phyloP scores from a whole-genome alignment of 495 filamentous ascomycete species.

The Cryomyces antarcticus region DNA sequence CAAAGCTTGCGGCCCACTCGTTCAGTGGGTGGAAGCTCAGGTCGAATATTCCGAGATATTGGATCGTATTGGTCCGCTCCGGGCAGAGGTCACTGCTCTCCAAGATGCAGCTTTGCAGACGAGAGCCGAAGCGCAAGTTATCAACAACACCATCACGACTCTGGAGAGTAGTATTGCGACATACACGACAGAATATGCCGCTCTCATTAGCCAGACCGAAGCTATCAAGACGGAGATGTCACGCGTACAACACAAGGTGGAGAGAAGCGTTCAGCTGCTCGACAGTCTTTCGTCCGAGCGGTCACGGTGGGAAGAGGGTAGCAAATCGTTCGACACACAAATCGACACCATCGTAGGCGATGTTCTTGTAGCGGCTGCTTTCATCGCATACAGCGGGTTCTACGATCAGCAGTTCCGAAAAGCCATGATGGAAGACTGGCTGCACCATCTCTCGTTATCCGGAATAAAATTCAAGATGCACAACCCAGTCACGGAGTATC shows the following conservation, averaged over 20 bases:
- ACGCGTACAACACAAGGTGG: conserved; percentile 90
- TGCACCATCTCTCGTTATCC: conserved; percentile 72
- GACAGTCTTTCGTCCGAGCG: conserved; percentile 90
- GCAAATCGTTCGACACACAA: conserved; percentile 93
- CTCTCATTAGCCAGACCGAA: conserved; percentile 90
- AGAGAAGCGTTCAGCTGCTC: conserved; percentile 81
- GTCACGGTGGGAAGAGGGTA: conserved; percentile 82
- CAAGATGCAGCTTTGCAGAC: conserved; percentile 82
- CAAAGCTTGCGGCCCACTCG: conserved; percentile 89
- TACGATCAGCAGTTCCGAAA: conserved; percentile 98
- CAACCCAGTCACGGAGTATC: conserved; percentile 88
- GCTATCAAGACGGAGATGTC: conserved; percentile 95
- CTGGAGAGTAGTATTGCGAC: conserved; percentile 80
- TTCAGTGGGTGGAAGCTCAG: conserved; percentile 94
- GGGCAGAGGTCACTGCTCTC: conserved; percentile 72
- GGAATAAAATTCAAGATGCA: conserved; percentile 81
- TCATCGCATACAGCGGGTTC: conserved; percentile 92
- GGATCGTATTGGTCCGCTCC: conserved; percentile 80
- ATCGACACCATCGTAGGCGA: conserved; percentile 93
- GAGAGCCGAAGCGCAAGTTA: conserved; percentile 80
- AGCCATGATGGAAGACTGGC: conserved; percentile 93
- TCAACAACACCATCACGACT: conserved; percentile 63
- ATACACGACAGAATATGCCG: conserved; percentile 96
- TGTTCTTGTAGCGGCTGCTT: conserved; percentile 82
- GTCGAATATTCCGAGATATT: conserved; percentile 94